These are phyloP conservation scores for Debaryomycetaceae sp. DNA, from an alignment of 1,139 yeast species.

Conservation along the genomic window DNA sequence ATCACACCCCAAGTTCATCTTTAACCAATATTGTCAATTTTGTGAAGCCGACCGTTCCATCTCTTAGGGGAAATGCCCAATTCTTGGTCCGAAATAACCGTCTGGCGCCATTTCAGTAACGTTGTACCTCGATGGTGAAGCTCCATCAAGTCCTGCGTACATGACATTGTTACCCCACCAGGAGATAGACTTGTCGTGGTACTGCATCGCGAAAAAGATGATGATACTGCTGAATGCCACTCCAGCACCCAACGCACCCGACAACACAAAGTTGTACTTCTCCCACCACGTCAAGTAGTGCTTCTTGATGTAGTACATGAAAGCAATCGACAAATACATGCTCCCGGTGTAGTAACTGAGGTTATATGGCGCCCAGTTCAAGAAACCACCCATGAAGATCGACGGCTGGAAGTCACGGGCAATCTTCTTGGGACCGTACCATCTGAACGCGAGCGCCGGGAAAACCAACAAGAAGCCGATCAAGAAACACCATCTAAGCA, in stretches of 20 bases:
- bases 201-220: constrained; percentile 51
- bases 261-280: constrained; percentile 33
- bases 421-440: constrained; percentile 24
- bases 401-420: constrained; percentile 40
- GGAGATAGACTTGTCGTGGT: constrained; percentile 26
- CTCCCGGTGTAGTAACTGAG: constrained; percentile 45
- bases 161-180: constrained; percentile 60
- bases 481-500: constrained; percentile 47
- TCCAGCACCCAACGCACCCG: constrained; percentile 44
- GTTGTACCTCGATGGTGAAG: constrained; percentile 12
- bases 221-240: constrained; percentile 46
- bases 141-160: constrained; percentile 36
- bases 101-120: constrained; percentile 20
- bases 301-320: constrained; percentile 45
- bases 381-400: constrained; percentile 34
- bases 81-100: constrained; percentile 46
- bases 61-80: constrained; percentile 27
- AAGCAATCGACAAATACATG: constrained; percentile 33
- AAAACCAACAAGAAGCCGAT: constrained; percentile 46
- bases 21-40: too few species aligned
- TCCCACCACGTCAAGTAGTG: constrained; percentile 43
- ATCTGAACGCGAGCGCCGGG: constrained; percentile 37
- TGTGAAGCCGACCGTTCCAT: too few species aligned
- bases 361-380: constrained; percentile 46
- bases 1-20: too few species aligned